Percentiles rank a stretch among this genome's conserved stretches.
Evolutionary conservation across 2,329 filamentous ascomycete genomes (phyloP).

Genomic region (Scorias spongiosa): DNA sequence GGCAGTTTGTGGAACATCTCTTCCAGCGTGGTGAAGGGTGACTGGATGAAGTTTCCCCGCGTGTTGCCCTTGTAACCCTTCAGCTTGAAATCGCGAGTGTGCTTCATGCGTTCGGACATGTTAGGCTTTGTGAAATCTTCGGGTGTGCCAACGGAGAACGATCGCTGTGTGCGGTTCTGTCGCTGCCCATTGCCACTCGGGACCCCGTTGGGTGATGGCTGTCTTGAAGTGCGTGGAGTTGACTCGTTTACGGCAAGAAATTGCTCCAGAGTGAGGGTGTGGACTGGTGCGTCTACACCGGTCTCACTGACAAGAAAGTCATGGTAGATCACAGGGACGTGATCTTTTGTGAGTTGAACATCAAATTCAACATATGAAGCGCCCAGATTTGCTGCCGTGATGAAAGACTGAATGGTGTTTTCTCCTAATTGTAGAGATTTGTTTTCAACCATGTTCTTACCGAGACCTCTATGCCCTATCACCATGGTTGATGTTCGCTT

Average conservation of each 20-base stretch:
- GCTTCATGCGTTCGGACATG: constrained; percentile 78
- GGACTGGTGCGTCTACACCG: constrained; percentile 89
- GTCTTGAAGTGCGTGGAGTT: constrained; percentile 29
- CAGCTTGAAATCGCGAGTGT: constrained; percentile 85
- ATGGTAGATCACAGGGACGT: constrained; percentile 95
- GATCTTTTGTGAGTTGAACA: constrained; percentile 96
- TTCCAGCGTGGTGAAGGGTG: constrained; percentile 86
- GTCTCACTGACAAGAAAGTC: constrained; percentile 97
- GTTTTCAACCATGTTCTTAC: constrained; percentile 75
- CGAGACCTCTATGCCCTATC: constrained; percentile 58
- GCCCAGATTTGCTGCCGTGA: constrained; percentile 84
- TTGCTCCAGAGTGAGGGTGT: constrained; percentile 87
- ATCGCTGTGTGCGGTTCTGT: constrained; percentile 28
- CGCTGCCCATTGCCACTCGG: constrained; percentile 1
- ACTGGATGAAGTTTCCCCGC: constrained; percentile 87
- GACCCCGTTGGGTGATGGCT: constrained; percentile 28
- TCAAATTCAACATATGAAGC: constrained; percentile 62
- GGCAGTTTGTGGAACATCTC: constrained; percentile 81
- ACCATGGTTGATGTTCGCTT: constrained; percentile 83
- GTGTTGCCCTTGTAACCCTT: constrained; percentile 95
- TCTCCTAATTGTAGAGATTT: constrained; percentile 87
- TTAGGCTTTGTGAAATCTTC: constrained; percentile 27
- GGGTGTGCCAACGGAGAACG: constrained; percentile 44
- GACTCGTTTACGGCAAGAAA: constrained; percentile 72
- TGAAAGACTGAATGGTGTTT: constrained; percentile 91